Evolutionary conservation across 345 rosid genomes (phyloP).

Genomic region (Brassica napus): DNA sequence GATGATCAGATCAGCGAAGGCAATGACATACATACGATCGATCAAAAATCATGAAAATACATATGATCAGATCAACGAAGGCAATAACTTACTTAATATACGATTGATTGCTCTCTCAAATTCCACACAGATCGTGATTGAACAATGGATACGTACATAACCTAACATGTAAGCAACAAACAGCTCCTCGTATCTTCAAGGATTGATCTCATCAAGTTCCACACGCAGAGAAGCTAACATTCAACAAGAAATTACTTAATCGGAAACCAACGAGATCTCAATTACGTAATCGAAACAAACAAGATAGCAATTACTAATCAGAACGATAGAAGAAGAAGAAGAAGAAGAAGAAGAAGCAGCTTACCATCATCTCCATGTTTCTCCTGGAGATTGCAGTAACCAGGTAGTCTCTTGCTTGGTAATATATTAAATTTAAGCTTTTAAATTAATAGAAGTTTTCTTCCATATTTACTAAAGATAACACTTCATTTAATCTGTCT

Average conservation of each 20-base stretch:
- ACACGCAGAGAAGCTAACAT: neutral
- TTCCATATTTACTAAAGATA: too few relatives aligned
- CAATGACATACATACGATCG: too few relatives aligned
- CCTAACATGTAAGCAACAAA: neutral
- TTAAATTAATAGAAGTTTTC: too few relatives aligned
- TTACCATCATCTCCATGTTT: neutral
- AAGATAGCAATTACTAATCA: neutral
- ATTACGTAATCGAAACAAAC: neutral
- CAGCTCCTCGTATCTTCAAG: neutral
- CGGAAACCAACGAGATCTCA: neutral
- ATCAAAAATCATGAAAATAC: too few relatives aligned
- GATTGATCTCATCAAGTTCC: neutral
- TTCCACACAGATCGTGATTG: neutral
- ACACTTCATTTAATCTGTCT: too few relatives aligned
- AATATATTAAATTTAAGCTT: too few relatives aligned
- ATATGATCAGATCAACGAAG: too few relatives aligned
- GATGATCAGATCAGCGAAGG: too few relatives aligned
- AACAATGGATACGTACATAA: neutral
- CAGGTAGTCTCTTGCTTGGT: neutral
- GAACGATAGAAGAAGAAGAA: neutral
- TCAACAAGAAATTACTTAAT: neutral
- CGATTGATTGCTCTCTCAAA: too few relatives aligned
- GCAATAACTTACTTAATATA: too few relatives aligned
- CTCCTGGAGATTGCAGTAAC: neutral
- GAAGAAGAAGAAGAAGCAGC: neutral